Base-by-base conservation (phyloP, 345 rosid species). In the Camelina sativa region DNA sequence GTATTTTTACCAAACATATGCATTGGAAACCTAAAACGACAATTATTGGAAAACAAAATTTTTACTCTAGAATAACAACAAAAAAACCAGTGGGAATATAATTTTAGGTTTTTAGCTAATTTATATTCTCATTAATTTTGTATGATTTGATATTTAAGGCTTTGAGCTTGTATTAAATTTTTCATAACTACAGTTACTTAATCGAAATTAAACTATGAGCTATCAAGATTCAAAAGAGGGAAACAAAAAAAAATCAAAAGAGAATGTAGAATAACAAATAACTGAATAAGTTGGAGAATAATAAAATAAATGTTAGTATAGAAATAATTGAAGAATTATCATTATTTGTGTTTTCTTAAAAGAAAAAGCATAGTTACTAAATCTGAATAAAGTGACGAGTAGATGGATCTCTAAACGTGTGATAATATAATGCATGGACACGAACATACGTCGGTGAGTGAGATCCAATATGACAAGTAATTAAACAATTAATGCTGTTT, bases 381-480 rank as follows among this genome's bases (percentile, higher is more conserved):
- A 68, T 51, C 47, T 59, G 56, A 46, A 61, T 52, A 41, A 32
- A 76, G 30, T 62, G 23, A 20, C 17, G 12, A 34, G 7, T 70
- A 37, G 71, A 76, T 76, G 76, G 71, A 58, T 76, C 59, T 46
- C 35, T 54, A 76, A 62, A 69, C 71, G 80, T 76, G 75, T 69
- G 80, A 46, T 56, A 55, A 62, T 62, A 60, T 58, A 64, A 56
- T 56, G 76, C 67, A 77, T 77, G 72, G 76, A 57, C 76, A 64
- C 71, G 35, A 76, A 65, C 60, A 61, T 71, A 64, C 72, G 80
- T 76, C 80, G 80, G 80, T 77, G 76, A 65, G 67, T 57, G 76
- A 77, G 80, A 77, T 77, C 67, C 72, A 71, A 65, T 38, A 57
- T 77, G 72, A 77, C 72, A 77, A 77, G 72, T 77, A 77, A 71